These are phyloP conservation scores for Bremia lactucae DNA, from an alignment of 352 stramenopile species.

Conservation along the genomic window DNA sequence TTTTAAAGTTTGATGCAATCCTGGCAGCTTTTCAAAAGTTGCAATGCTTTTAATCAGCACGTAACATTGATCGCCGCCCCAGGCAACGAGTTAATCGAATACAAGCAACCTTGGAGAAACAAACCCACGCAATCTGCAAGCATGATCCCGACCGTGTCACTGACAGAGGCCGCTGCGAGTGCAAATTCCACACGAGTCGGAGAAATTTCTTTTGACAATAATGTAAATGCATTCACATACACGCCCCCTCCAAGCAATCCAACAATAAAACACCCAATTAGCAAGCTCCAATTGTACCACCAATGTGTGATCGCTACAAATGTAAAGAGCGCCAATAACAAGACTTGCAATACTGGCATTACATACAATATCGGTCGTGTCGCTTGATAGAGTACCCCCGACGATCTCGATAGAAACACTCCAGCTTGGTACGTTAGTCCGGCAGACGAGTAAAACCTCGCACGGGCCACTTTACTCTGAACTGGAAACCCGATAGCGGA, in stretches of 20 bases:
- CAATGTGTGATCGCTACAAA: constrained; percentile 67
- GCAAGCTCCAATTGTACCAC: constrained; percentile 80
- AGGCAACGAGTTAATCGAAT: constrained; percentile 65
- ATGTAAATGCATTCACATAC: constrained; percentile 88
- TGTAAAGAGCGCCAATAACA: constrained; percentile 84
- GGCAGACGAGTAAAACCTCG: constrained; percentile 84
- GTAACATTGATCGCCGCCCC: constrained; percentile 48
- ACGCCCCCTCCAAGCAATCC: constrained; percentile 84
- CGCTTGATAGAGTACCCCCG: constrained; percentile 72
- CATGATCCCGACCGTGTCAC: constrained; percentile 85
- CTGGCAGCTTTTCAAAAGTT: too few species aligned
- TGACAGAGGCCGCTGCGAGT: constrained; percentile 80
- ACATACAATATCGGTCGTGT: constrained; percentile 74
- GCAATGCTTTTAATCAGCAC: too few species aligned
- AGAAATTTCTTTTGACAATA: constrained; percentile 76
- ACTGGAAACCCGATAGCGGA: constrained; percentile 90
- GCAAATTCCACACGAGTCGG: constrained; percentile 76
- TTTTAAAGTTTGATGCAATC: too few species aligned
- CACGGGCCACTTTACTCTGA: constrained; percentile 43
- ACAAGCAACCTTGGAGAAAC: constrained; percentile 89
- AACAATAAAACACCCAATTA: constrained; percentile 76
- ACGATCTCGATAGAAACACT: constrained; percentile 88
- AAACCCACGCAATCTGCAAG: constrained; percentile 82
- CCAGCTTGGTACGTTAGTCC: constrained; percentile 89
- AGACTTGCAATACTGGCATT: constrained; percentile 79